A percentile compares a stretch with the other conserved stretches of the same genome.
phyloP scores from a whole-genome alignment of 345 rosid genomes.

The Carallia pectinifolia region DNA sequence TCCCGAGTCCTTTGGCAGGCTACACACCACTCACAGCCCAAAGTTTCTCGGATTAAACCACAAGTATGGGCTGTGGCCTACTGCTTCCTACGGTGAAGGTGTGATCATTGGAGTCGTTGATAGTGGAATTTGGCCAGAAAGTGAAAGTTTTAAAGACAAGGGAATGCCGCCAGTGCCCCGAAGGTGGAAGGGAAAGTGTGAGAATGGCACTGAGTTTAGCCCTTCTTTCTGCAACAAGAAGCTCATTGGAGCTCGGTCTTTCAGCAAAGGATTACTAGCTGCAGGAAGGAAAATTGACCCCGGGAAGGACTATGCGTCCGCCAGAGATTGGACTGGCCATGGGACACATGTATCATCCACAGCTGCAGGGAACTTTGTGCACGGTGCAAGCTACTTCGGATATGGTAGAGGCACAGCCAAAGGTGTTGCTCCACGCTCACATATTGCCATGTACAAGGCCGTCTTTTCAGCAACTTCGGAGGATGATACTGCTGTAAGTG shows the following conservation, averaged over 20 bases:
- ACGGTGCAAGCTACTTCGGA: constrained; percentile 22
- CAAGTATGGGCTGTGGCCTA: constrained; percentile 2
- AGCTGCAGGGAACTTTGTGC: constrained; percentile 20
- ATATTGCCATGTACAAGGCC: constrained; percentile 26
- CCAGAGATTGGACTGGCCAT: constrained; percentile 12
- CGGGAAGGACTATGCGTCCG: constrained; percentile 19
- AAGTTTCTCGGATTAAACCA: constrained; percentile 41
- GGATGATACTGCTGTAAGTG: neutral
- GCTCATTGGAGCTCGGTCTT: constrained; percentile 26
- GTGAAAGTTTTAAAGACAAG: constrained; percentile 18
- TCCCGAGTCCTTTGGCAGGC: constrained; percentile 36
- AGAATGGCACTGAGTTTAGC: constrained; percentile 15
- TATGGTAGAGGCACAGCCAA: constrained; percentile 27
- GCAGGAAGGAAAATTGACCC: constrained; percentile 23
- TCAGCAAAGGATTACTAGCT: constrained; percentile 23
- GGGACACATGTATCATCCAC: constrained; percentile 29
- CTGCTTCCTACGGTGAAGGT: constrained; percentile 16
- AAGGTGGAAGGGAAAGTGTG: constrained; percentile 29
- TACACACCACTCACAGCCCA: constrained; percentile 40
- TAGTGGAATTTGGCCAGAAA: constrained; percentile 27
- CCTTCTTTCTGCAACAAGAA: constrained; percentile 20
- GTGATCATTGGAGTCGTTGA: constrained; percentile 22
- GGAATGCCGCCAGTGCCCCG: constrained; percentile 17
- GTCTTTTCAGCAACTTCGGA: neutral
- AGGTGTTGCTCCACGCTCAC: constrained; percentile 27